phyloP scores from a whole-genome alignment of 805 yeast species.

The Nematodospora valgi region DNA sequence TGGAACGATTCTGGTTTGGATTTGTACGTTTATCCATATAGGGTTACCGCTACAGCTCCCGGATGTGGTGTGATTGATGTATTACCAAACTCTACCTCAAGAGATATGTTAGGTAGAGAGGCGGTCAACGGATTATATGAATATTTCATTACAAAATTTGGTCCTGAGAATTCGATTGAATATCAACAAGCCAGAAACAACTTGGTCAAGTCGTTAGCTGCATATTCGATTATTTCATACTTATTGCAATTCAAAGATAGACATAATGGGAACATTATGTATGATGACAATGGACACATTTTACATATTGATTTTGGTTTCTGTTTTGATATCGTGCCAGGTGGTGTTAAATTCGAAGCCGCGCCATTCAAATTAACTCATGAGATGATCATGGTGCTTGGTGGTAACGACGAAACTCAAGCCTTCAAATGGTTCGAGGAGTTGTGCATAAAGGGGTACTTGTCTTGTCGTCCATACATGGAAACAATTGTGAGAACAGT shows the following conservation, averaged over 20 bases:
- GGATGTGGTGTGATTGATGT: constrained; percentile 99
- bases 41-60: constrained; percentile 98
- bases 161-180: constrained; percentile 87
- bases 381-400: constrained; percentile 95
- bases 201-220: constrained; percentile 91
- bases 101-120: constrained; percentile 98
- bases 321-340: constrained; percentile 98
- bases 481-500: constrained; percentile 83
- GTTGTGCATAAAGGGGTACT: constrained; percentile 85
- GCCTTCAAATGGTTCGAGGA: constrained; percentile 94
- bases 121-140: constrained; percentile 97
- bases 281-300: constrained; percentile 92
- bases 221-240: constrained; percentile 88
- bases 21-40: constrained; percentile 84
- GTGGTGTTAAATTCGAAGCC: constrained; percentile 97
- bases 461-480: constrained; percentile 85
- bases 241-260: constrained; percentile 92
- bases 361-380: constrained; percentile 95
- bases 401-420: constrained; percentile 82
- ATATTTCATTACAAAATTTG: constrained; percentile 87
- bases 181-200: constrained; percentile 91
- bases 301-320: constrained; percentile 97
- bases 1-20: constrained; percentile 89
- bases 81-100: constrained; percentile 86
- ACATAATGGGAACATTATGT: constrained; percentile 97